Conservation (phyloP, 352 stramenopile species). For the Halophytophthora polymorphica region DNA sequence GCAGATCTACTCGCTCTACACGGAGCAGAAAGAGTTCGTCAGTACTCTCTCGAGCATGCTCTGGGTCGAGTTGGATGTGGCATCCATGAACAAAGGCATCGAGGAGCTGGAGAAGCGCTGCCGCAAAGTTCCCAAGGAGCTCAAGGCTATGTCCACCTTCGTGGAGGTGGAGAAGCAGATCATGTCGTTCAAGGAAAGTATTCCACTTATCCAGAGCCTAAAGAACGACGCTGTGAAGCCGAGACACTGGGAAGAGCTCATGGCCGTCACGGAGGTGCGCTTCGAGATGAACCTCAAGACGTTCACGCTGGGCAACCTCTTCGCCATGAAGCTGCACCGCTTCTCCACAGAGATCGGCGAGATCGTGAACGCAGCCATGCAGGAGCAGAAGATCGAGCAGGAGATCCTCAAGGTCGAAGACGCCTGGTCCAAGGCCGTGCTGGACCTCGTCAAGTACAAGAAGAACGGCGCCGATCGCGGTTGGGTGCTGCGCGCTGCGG, state of each 20-base stretch:
- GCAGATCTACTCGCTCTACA: conserved; percentile 90
- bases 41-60: conserved; percentile 85
- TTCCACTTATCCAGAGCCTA: conserved; percentile 91
- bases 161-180: conserved; percentile 90
- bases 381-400: conserved; percentile 94
- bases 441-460: conserved; percentile 93
- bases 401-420: conserved; percentile 92
- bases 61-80: conserved; percentile 92
- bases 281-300: conserved; percentile 94
- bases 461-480: conserved; percentile 88
- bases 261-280: conserved; percentile 85
- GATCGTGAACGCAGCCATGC: conserved; percentile 92
- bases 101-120: conserved; percentile 92
- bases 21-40: conserved; percentile 93
- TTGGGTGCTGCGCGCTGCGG: conserved; percentile 77
- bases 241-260: conserved; percentile 89
- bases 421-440: conserved; percentile 82
- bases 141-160: conserved; percentile 90
- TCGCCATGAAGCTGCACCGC: conserved; percentile 90
- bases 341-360: conserved; percentile 90
- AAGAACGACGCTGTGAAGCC: conserved; percentile 95
- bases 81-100: conserved; percentile 89
- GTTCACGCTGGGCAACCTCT: conserved; percentile 90
- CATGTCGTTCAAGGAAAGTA: conserved; percentile 92
- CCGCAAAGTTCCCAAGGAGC: conserved; percentile 89